Conservation (phyloP, 2,329 filamentous ascomycete genomes). For the Fusarium fujikuroi region DNA sequence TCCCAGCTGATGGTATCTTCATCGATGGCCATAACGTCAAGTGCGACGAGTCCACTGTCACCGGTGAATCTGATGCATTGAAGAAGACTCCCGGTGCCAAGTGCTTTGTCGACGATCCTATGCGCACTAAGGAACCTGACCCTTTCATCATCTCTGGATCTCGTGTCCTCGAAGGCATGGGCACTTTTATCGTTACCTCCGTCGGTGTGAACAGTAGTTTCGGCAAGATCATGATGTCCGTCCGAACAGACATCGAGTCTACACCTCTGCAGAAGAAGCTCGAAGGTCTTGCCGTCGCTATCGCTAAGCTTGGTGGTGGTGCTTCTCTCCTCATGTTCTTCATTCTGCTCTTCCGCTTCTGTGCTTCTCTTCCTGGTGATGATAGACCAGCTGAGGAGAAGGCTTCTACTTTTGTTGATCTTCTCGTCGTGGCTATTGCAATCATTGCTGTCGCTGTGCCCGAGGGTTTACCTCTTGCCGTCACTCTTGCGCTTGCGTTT, state of each 20-base stretch:
- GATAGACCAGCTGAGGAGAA: constrained; percentile 72
- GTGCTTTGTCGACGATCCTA: constrained; percentile 75
- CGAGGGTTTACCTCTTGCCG: constrained; percentile 80
- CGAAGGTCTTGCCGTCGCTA: constrained; percentile 79
- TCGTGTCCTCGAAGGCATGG: constrained; percentile 77
- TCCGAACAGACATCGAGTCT: constrained; percentile 78
- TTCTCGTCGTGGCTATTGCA: constrained; percentile 81
- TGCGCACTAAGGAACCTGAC: constrained; percentile 76
- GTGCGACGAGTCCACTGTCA: constrained; percentile 56
- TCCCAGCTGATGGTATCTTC: constrained; percentile 19
- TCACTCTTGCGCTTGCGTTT: constrained; percentile 80
- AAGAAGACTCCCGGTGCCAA: constrained; percentile 75
- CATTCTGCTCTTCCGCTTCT: constrained; percentile 86
- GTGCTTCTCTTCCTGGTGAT: constrained; percentile 70
- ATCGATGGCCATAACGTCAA: constrained; percentile 26
- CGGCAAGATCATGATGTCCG: constrained; percentile 78
- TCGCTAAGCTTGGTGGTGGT: constrained; percentile 79
- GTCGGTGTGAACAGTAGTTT: constrained; percentile 79
- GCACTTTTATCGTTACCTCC: constrained; percentile 78
- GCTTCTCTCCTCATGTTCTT: constrained; percentile 85
- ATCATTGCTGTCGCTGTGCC: constrained; percentile 84
- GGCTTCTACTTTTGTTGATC: constrained; percentile 79
- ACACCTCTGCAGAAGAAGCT: constrained; percentile 82
- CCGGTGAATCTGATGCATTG: constrained; percentile 80
- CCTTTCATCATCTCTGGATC: constrained; percentile 89